A percentile compares a stretch with the other conserved stretches of the same genome.
Evolutionary conservation across 352 stramenopile species (phyloP).

Genomic region (Pythium rhizo-oryzae): DNA sequence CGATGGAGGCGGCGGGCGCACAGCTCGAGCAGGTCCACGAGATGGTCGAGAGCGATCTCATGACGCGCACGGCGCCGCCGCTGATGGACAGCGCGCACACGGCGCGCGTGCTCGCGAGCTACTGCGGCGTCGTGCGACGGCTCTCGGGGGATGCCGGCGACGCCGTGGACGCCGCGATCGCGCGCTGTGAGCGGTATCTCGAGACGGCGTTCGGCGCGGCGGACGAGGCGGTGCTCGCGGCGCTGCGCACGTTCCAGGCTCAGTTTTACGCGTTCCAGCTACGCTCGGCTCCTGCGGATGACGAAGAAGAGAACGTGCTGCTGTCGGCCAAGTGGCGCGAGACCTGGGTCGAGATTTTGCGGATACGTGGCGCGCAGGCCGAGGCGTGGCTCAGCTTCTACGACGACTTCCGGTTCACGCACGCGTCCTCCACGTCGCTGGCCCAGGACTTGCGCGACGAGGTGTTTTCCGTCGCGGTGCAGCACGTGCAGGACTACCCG

Average conservation of each 20-base stretch:
- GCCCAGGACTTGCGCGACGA: conserved; percentile 33
- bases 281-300: background rate
- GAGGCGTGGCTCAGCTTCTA: conserved; percentile 52
- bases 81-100: conserved; percentile 63
- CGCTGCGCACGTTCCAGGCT: conserved; percentile 50
- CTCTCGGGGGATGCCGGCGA: conserved; percentile 24
- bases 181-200: conserved; percentile 39
- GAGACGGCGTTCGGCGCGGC: conserved; percentile 37
- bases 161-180: conserved; percentile 36
- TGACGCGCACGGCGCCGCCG: conserved; percentile 36
- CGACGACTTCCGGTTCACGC: conserved; percentile 36
- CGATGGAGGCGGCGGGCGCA: conserved; percentile 46
- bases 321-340: conserved; percentile 28
- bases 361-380: conserved; percentile 30
- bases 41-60: conserved; percentile 35
- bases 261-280: conserved; percentile 40
- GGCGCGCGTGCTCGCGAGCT: conserved; percentile 46
- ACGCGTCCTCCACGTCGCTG: conserved; percentile 8
- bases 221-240: conserved; percentile 31
- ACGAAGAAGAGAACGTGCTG: background rate
- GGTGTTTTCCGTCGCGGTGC: conserved; percentile 38
- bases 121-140: conserved; percentile 23
- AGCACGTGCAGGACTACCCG: conserved; percentile 30
- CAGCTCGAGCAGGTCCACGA: conserved; percentile 29
- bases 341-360: conserved; percentile 40